Percentiles rank a stretch among this genome's conserved stretches.
phyloP scores from a whole-genome alignment of 495 filamentous ascomycete species.

The Entonaema liquescens region DNA sequence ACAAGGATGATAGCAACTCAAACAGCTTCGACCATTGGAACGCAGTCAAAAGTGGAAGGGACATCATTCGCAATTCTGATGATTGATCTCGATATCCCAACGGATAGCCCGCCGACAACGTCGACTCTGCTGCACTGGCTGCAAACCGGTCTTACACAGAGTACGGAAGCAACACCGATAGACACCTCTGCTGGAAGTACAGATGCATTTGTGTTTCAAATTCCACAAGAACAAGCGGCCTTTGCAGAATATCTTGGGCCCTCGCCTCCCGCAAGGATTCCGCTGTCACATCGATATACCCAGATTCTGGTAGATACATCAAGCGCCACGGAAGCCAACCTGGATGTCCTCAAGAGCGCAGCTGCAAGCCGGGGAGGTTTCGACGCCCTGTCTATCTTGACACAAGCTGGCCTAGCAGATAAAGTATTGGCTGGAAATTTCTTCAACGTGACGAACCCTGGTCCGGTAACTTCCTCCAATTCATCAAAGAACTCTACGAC shows the following conservation, averaged over 20 bases:
- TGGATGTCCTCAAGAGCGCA: conserved; percentile 42
- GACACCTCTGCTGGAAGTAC: conserved; percentile 44
- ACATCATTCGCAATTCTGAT: conserved; percentile 49
- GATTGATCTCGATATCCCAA: conserved; percentile 57
- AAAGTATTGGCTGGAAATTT: conserved; percentile 55
- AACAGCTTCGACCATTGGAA: conserved; percentile 44
- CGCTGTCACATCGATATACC: conserved; percentile 55
- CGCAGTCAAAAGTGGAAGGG: conserved; percentile 45
- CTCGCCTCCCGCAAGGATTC: conserved; percentile 51
- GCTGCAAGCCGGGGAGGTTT: conserved; percentile 47
- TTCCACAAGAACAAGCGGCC: conserved; percentile 37
- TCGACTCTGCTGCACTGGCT: conserved; percentile 55
- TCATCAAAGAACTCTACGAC: conserved; percentile 31
- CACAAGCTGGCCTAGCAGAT: conserved; percentile 43
- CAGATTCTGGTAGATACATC: conserved; percentile 54
- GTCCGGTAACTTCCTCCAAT: conserved; percentile 36
- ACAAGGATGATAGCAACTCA: conserved; percentile 31
- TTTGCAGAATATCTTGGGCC: conserved; percentile 49
- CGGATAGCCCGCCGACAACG: conserved; percentile 47
- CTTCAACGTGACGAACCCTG: conserved; percentile 56
- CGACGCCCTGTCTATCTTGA: conserved; percentile 42
- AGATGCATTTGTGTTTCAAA: conserved; percentile 48
- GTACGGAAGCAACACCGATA: conserved; percentile 40
- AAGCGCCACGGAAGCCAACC: conserved; percentile 32
- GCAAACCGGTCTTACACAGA: conserved; percentile 52